phyloP scores from a whole-genome alignment of 1,284 basidiomycete genomes.

The Sphagnurus paluster region DNA sequence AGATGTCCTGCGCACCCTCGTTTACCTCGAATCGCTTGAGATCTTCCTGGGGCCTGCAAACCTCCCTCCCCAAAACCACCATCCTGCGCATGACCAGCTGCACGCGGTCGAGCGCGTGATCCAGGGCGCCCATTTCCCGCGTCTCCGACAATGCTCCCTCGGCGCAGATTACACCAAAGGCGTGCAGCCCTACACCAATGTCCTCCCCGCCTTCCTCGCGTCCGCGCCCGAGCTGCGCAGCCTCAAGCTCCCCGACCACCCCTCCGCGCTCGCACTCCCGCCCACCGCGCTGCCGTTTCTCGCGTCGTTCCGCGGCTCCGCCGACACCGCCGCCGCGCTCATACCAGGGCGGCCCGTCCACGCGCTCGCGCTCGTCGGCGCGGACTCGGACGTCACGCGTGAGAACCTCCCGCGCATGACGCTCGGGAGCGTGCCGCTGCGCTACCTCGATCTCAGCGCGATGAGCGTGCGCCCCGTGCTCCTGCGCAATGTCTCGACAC shows the following conservation, averaged over 20 bases:
- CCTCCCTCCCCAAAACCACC: constrained; percentile 24
- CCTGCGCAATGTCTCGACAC: constrained; percentile 53
- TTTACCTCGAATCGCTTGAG: constrained; percentile 53
- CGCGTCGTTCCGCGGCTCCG: constrained; percentile 56
- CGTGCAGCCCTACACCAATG: constrained; percentile 37
- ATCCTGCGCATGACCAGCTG: constrained; percentile 19
- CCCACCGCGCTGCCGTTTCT: constrained; percentile 45
- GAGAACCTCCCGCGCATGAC: constrained; percentile 52
- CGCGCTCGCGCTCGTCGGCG: constrained; percentile 53
- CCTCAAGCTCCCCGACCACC: constrained; percentile 52
- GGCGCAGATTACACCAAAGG: constrained; percentile 49
- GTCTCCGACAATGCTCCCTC: constrained; percentile 50
- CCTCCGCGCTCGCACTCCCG: constrained; percentile 33
- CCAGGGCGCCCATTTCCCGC: constrained; percentile 33
- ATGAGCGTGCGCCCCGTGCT: constrained; percentile 59
- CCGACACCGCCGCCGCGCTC: constrained; percentile 54
- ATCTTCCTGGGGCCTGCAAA: constrained; percentile 51
- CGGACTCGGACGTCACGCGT: constrained; percentile 53
- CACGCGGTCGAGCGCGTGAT: constrained; percentile 44
- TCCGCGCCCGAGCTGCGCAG: constrained; percentile 43
- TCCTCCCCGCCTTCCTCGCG: constrained; percentile 46
- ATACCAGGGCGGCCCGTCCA: constrained; percentile 61
- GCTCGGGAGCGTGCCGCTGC: constrained; percentile 44
- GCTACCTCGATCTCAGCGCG: constrained; percentile 55
- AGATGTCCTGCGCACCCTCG: constrained; percentile 38